Percentiles rank a stretch among this genome's conserved stretches.
Conservation (phyloP, 192 early-diverging fungal genomes). For the Dimargaris xerosporica region DNA sequence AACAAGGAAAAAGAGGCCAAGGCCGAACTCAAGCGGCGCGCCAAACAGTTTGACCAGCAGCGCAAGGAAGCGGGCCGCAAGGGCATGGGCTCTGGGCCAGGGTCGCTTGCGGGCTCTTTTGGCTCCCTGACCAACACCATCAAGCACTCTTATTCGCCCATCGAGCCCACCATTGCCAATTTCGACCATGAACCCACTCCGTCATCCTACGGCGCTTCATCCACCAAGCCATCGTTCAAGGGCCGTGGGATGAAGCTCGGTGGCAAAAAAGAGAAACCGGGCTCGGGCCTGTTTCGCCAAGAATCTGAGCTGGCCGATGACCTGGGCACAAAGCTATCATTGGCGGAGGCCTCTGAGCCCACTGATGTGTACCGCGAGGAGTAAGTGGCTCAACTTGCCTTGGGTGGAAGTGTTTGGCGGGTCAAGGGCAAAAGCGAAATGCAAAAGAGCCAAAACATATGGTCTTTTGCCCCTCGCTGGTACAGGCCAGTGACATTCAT, state of each 20-base stretch:
- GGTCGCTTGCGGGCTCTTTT: slow-evolving; percentile 14
- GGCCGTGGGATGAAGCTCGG: slow-evolving; percentile 93
- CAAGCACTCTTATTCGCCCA: slow-evolving; percentile 14
- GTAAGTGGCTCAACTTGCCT: too few relatives aligned
- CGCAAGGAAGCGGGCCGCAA: slow-evolving; percentile 57
- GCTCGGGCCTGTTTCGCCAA: slow-evolving; percentile 5
- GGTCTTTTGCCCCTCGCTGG: too few relatives aligned
- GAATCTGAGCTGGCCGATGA: slow-evolving; percentile 4
- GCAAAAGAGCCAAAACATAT: too few relatives aligned
- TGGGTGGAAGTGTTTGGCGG: too few relatives aligned
- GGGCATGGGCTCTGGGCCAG: slow-evolving; percentile 20
- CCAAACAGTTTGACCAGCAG: slow-evolving; percentile 82
- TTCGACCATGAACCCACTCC: neutral
- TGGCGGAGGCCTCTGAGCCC: slow-evolving; percentile 11
- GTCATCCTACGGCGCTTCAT: neutral
- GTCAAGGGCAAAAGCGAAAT: too few relatives aligned
- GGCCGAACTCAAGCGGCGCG: slow-evolving; percentile 85
- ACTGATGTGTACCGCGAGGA: slow-evolving; percentile 38
- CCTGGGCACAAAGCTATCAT: slow-evolving; percentile 12
- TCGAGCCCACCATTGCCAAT: neutral
- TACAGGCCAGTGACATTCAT: too few relatives aligned
- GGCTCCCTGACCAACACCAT: slow-evolving; percentile 17
- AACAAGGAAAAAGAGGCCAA: slow-evolving; percentile 96
- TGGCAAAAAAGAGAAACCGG: slow-evolving; percentile 37
- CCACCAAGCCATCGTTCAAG: slow-evolving; percentile 28